Conservation (phyloP, 768 basidiomycete genomes). For the Rossbeevera mucosa region DNA sequence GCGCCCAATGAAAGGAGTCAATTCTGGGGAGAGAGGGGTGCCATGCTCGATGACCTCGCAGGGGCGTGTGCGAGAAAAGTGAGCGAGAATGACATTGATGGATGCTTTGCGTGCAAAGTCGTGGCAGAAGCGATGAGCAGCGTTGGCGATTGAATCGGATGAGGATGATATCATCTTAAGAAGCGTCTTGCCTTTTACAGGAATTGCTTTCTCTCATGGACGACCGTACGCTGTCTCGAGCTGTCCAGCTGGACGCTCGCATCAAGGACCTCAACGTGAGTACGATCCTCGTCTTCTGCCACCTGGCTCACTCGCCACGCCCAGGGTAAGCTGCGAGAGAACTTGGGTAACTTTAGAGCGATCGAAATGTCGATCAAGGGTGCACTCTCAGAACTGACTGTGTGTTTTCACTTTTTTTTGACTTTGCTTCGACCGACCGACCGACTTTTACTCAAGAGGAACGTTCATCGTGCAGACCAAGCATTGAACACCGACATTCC, state of each 20-base stretch:
- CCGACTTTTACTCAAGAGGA: slow-evolving; percentile 43
- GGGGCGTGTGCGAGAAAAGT: slow-evolving; percentile 46
- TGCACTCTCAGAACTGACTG: slow-evolving; percentile 57
- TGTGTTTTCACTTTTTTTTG: slow-evolving; percentile 15
- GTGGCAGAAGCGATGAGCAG: slow-evolving; percentile 47
- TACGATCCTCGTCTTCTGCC: not conserved
- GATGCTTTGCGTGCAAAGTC: slow-evolving; percentile 46
- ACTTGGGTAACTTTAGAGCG: slow-evolving; percentile 64
- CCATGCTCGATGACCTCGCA: slow-evolving; percentile 54
- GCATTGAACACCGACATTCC: slow-evolving; percentile 59
- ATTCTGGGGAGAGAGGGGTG: slow-evolving; percentile 36
- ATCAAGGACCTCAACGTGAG: slow-evolving; percentile 61
- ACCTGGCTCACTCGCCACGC: not conserved
- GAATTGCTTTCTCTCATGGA: not conserved
- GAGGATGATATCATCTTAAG: not conserved
- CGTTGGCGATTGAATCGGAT: slow-evolving; percentile 31
- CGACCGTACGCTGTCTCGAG: slow-evolving; percentile 40
- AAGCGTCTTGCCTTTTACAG: not conserved
- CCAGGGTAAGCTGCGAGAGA: slow-evolving; percentile 42
- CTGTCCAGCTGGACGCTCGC: slow-evolving; percentile 46
- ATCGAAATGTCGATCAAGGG: slow-evolving; percentile 68
- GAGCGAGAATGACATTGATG: slow-evolving; percentile 40
- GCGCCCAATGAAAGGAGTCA: slow-evolving; percentile 60
- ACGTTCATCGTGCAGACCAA: slow-evolving; percentile 53
- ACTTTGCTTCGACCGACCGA: not conserved